Base-by-base conservation (phyloP, 495 filamentous ascomycete species). In the Trichoderma orchidacearum region DNA sequence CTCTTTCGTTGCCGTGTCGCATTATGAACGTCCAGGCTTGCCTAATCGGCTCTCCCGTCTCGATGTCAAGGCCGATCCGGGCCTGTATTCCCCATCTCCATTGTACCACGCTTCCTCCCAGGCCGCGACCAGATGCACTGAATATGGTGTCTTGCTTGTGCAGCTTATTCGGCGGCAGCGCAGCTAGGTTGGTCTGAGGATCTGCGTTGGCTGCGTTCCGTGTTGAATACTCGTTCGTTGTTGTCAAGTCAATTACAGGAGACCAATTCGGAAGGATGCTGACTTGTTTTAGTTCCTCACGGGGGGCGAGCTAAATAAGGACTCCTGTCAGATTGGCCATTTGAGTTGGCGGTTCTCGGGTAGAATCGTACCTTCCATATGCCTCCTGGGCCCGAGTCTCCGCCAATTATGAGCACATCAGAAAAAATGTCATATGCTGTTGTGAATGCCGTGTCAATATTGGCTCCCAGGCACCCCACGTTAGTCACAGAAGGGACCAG, bases 361-460 rank as follows among this genome's bases (percentile, higher is more conserved):
- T 5, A n/a, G 30, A 32, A n/a, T 3, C 81, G 71, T 67, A 87
- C 84, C 60, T 81, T 71, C 74, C 86, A 94, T 11, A 90, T 75
- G 0, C 84, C 84, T 6, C 92, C 93, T 60, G 84, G 76, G n/a
- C 90, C 86, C 50, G 83, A 83, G 54, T 85, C 83, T n/a, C 93
- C 89, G 15, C 84, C 87, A 5, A 86, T 80, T 18, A 95, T 71
- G 38, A 96, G 76, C 35, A 94, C 72, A 64, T 96, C 92, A 23
- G 81, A 81, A 54, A 77, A 79, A 7, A 74, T 58, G 53, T 66
- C 63, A 41, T 62, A 68, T 3, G 71, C 59, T 45, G 73, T 76
- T n/a, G 86, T 80, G 67, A 90, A 87, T 3, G 84, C 82, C 1
- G 69, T 79, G 29, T 80, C 80, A 52, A 87, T 80, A 54, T 81